These are phyloP conservation scores for Colletotrichum sp. DNA, from an alignment of 2,329 filamentous ascomycete genomes.

Conservation along the genomic window DNA sequence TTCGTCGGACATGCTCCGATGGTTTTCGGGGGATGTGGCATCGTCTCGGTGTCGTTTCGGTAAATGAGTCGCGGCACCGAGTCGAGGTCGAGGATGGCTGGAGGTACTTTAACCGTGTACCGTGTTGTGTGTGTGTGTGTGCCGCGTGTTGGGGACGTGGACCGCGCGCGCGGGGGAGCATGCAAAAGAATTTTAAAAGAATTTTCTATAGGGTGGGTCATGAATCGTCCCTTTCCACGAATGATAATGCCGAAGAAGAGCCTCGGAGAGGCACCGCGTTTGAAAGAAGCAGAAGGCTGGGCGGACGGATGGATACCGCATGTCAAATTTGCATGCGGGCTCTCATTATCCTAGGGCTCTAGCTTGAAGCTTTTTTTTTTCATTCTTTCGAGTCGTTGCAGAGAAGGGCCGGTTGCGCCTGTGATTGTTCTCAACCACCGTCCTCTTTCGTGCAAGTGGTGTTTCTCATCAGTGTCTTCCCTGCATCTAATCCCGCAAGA, in stretches of 20 bases:
- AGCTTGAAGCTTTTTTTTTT: neutral
- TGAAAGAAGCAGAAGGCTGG: neutral
- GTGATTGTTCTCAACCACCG: neutral
- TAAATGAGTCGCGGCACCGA: neutral
- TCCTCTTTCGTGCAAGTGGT: neutral
- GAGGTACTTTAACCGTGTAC: neutral
- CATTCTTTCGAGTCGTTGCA: neutral
- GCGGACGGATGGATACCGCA: neutral
- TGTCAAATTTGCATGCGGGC: neutral
- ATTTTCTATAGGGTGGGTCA: neutral
- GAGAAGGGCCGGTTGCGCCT: neutral
- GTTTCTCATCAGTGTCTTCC: neutral
- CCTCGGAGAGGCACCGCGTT: neutral
- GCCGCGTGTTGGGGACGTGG: neutral
- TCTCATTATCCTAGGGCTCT: neutral
- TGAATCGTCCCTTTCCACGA: neutral
- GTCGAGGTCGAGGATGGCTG: neutral
- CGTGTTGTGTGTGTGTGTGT: neutral
- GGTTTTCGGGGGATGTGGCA: neutral
- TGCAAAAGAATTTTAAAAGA: neutral
- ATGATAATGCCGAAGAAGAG: constrained; percentile 2
- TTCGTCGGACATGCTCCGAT: neutral
- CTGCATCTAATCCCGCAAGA: neutral
- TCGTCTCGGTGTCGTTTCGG: constrained; percentile 8
- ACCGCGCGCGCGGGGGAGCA: neutral